Evolutionary conservation across 768 basidiomycete genomes (phyloP), one percentile per base, ranked within the genome.

Genomic region (Leccinum uliginosum): DNA sequence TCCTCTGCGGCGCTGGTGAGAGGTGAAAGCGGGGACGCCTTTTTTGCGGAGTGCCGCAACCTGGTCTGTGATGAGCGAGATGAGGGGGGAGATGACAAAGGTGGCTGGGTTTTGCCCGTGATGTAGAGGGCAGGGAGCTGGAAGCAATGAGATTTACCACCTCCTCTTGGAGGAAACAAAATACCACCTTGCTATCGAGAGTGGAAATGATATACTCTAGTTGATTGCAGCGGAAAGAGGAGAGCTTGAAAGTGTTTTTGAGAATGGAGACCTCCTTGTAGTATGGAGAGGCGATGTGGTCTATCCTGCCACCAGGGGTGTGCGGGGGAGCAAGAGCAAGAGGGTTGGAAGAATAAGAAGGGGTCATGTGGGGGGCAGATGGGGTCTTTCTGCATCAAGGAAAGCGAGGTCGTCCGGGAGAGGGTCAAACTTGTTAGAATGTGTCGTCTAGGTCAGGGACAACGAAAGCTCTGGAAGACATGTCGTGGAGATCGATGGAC

Each of bases 141-240:
- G 71, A 86, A 93, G 63, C 89, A 93, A 35, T 93, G 75, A 64
- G 87, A 90, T 74, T 95, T 94, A 2, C 93, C 93, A 4, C 93
- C 93, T 35, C 93, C 94, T 1, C 97, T 99, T 1, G 97, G 97
- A 84, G 98, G 8, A 98, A 79, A 17, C 98, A 91, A 62, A 98
- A 93, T n/a, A 93, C 91, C 65, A 98, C 96, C 54, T 78, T 82
- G 8, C 89, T 93, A 2, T 79, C 76, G 70, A 99, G 74, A 0
- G 90, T 84, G 15, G 87, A 87, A 46, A 83, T 80, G 60, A 98
- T 89, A 2, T 90, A 93, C 65, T 90, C 86, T 40, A 93, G 79
- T 66, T 99, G 97, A 70, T 98, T 90, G 14, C 71, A 73, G 32
- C 96, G 83, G 71, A 98, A 98, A 1, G 67, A 64, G 0, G 78